Conservation (phyloP, 2,329 filamentous ascomycete species). For the Aureobasidium sp. region DNA sequence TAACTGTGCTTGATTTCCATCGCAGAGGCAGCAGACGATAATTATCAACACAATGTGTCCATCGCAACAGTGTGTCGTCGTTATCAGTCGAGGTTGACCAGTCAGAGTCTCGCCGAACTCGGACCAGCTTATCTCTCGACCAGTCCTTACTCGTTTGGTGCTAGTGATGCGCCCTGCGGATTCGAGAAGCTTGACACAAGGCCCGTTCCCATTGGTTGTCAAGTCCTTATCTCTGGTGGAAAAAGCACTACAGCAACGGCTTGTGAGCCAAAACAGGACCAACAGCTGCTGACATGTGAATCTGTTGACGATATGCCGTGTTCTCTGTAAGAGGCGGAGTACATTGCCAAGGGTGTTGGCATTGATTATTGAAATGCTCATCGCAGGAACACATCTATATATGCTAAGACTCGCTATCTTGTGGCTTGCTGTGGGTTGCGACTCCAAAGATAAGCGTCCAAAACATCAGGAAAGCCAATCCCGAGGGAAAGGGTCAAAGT, state of each 20-base stretch:
- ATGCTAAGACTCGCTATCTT: not conserved
- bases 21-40: not conserved
- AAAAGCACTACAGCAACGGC: slow-evolving; percentile 11
- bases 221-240: slow-evolving; percentile 11
- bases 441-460: slow-evolving; percentile 2
- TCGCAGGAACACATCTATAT: not conserved
- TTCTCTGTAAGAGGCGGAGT: slow-evolving; percentile 1
- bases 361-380: not conserved
- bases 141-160: not conserved
- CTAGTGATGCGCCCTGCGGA: not conserved
- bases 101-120: slow-evolving; percentile 11
- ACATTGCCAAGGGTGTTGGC: slow-evolving; percentile 7
- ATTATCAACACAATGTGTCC: slow-evolving; percentile 10
- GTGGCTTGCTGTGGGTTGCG: not conserved
- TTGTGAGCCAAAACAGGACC: slow-evolving; percentile 8
- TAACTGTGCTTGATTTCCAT: slow-evolving; percentile 3
- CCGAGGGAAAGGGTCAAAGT: not conserved
- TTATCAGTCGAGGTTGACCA: slow-evolving; percentile 14
- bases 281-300: slow-evolving; percentile 13
- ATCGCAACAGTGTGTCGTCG: slow-evolving; percentile 2
- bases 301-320: slow-evolving; percentile 8
- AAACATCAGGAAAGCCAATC: not conserved
- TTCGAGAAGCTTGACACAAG: slow-evolving; percentile 8
- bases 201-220: not conserved
- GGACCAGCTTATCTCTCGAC: slow-evolving; percentile 4